phyloP scores from a whole-genome alignment of 1,139 yeast genomes.

The Scheffersomyces segobiensis region DNA sequence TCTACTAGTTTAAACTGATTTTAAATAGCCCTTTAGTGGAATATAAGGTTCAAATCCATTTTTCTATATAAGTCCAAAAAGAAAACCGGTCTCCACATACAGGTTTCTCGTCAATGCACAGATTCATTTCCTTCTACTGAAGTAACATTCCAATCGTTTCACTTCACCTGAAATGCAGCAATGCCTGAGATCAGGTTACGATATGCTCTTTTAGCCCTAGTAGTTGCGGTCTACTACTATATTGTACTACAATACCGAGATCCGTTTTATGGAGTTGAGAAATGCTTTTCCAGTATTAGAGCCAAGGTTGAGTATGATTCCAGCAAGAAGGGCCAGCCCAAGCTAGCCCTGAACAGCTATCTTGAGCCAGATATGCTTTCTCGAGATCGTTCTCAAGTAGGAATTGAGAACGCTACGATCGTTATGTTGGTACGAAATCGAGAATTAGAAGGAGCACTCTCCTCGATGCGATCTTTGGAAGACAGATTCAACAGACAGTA shows the following conservation, averaged over 20 bases:
- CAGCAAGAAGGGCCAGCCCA: slow-evolving; percentile 20
- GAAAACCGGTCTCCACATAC: no score
- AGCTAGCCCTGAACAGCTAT: slow-evolving; percentile 47
- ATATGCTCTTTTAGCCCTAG: slow-evolving; percentile 3
- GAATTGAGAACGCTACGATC: slow-evolving; percentile 52
- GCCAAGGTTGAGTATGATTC: slow-evolving; percentile 7
- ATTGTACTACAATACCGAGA: slow-evolving; percentile 1
- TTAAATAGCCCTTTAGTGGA: no score
- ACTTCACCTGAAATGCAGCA: not conserved
- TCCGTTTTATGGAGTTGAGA: not conserved
- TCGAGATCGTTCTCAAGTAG: slow-evolving; percentile 36
- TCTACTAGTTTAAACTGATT: no score
- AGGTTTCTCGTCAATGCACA: no score
- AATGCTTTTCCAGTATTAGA: not conserved
- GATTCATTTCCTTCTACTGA: no score
- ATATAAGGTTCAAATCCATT: no score
- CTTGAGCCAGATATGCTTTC: slow-evolving; percentile 26
- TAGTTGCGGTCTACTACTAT: slow-evolving; percentile 7
- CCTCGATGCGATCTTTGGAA: slow-evolving; percentile 46
- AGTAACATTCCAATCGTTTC: not conserved
- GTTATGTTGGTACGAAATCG: slow-evolving; percentile 48
- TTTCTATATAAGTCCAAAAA: no score
- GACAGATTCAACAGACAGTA: slow-evolving; percentile 49
- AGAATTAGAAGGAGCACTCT: slow-evolving; percentile 43
- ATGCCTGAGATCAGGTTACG: not conserved